Evolutionary conservation across 129 eudicot genomes (phyloP).

Genomic region (Mikania micrantha): DNA sequence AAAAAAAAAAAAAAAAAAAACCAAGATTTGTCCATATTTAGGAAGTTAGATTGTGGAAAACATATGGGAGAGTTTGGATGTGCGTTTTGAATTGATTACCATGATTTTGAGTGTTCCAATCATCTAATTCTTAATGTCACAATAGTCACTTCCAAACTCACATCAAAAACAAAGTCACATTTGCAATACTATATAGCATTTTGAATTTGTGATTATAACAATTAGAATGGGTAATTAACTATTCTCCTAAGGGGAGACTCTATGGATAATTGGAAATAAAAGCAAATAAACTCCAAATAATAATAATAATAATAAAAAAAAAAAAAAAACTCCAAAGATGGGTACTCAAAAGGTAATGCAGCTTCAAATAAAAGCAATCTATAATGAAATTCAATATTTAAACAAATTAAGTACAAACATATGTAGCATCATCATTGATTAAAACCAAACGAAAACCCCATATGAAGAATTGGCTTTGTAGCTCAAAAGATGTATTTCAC

Average conservation of each 20-base stretch:
- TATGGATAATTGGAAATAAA: no score
- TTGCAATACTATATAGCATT: background rate
- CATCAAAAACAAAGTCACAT: background rate
- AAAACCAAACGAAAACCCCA: background rate
- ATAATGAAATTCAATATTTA: background rate
- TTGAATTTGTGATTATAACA: background rate
- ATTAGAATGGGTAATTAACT: background rate
- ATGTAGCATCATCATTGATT: conserved; percentile 6
- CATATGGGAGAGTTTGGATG: background rate
- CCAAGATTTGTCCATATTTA: background rate
- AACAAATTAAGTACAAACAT: background rate
- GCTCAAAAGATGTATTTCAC: background rate
- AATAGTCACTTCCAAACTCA: background rate
- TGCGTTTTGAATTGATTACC: background rate
- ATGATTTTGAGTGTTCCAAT: background rate
- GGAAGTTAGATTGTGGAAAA: background rate
- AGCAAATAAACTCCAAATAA: no score
- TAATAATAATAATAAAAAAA: no score
- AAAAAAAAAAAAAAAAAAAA: background rate
- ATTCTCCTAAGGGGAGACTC: no score
- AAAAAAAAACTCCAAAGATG: no score
- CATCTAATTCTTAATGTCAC: background rate
- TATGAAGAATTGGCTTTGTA: background rate
- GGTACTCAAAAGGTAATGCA: conserved; percentile 1
- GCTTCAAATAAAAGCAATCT: conserved; percentile 9